Percentiles rank a stretch among this genome's conserved stretches.
Conservation (phyloP, 768 basidiomycete genomes). For the Phaeolepiota aurea region DNA sequence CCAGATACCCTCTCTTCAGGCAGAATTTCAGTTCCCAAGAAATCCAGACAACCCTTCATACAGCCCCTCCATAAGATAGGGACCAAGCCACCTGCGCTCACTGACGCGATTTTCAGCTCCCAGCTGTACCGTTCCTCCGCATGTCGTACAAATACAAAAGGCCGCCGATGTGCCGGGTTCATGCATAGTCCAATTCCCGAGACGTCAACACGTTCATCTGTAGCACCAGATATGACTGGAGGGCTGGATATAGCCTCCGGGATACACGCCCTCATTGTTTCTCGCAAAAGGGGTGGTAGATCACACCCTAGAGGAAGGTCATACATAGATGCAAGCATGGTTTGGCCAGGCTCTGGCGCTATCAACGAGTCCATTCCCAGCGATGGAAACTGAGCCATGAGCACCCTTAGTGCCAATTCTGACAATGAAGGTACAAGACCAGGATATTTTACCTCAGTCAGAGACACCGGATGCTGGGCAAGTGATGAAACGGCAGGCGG, state of each 20-base stretch:
- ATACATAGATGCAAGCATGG: constrained; percentile 21
- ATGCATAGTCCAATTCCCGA: constrained; percentile 37
- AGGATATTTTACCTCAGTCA: constrained; percentile 11
- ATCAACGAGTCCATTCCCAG: constrained; percentile 2
- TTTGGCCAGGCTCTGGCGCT: constrained; percentile 10
- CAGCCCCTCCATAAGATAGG: constrained; percentile 69
- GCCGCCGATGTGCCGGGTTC: constrained; percentile 33
- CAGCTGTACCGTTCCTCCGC: constrained; percentile 61
- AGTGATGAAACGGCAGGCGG: constrained; percentile 8
- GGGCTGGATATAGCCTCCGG: constrained; percentile 25
- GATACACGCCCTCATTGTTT: constrained; percentile 25
- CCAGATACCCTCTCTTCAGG: constrained; percentile 1
- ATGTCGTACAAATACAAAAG: constrained; percentile 40
- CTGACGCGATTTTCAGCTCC: constrained; percentile 46
- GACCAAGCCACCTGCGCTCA: constrained; percentile 42
- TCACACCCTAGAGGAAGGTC: constrained; percentile 22
- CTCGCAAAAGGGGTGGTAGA: constrained; percentile 15
- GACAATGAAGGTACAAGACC: constrained; percentile 19
- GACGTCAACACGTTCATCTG: constrained; percentile 13
- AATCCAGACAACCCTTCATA: constrained; percentile 50
- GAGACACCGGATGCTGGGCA: constrained; percentile 16
- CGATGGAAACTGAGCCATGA: constrained; percentile 18
- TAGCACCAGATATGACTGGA: constrained; percentile 5
- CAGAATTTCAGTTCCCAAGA: too few species aligned
- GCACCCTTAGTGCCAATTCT: constrained; percentile 24